Evolutionary conservation across 2,329 filamentous ascomycete species (phyloP), one percentile per base, ranked within the genome.

Genomic region (Scytalidium sp.): DNA sequence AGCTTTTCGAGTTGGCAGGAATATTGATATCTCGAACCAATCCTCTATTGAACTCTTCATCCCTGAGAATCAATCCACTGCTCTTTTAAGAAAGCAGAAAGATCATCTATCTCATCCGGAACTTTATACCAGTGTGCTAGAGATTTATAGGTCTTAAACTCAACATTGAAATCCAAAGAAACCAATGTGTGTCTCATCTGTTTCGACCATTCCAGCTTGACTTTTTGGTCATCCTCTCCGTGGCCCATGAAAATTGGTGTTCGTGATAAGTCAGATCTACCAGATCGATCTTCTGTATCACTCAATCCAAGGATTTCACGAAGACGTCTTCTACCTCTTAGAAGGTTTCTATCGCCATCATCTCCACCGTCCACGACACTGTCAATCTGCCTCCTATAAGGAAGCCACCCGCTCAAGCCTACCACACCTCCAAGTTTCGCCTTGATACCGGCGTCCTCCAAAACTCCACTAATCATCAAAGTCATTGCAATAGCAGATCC

Each of bases 391-490:
- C 19, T 32, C 17, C 49, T 27, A 21, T 60, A 60, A 7, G 59
- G 60, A 11, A 62, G 47, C 61, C 62, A 61, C 15, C 60, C 61
- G 50, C 56, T 62, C 20, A 60, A 29, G 4, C 53, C 55, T n/a
- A 59, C 43, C 19, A 55, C 45, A 13, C 49, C 56, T 3, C 46
- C 53, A 11, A 60, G 40, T 19, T 19, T 50, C 15, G 19, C 43
- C 15, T 47, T 19, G n/a, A 8, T 22, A 43, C 40, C 23, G 23
- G 9, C 19, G 19, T 25, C 19, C 5, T 22, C 46, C 20, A 58
- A 46, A 20, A 50, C 50, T 1, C 58, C 59, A 47, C 52, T 50
- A 20, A 63, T 15, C 3, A 59, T 41, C 8, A 52, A 36, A 42
- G 60, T 45, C 4, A 53, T 23, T 9, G 43, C 47, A 50, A 62